Evolutionary conservation across 805 yeast genomes (phyloP), one percentile per base, ranked within the genome.

Genomic region (Sugiyamaella smithiae): DNA sequence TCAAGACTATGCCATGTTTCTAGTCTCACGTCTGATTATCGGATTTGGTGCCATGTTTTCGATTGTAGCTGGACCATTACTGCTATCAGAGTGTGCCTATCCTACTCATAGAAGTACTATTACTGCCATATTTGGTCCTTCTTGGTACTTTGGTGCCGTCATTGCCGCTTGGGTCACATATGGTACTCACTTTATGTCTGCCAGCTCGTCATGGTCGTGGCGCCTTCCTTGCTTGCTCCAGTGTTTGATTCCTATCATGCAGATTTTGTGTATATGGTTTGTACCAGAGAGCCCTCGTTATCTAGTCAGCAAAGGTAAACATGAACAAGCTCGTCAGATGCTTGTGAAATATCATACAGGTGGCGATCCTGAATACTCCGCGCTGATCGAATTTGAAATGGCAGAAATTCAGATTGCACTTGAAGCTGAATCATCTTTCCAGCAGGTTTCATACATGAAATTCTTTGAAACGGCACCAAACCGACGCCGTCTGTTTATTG

Each of bases 31-130:
- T 70, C 79, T 82, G 44, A 63, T 81, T 24, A 75, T 85, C 17
- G 88, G 93, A 56, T 57, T 84, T 46, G 93, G 91, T 58, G 82
- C 80, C 52, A 89, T 89, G 53, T 65, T 85, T 62, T 77, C 80
- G 61, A 81, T 88, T 11, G 80, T 88, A n/a, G 82, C 88, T 26
- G 81, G 83, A 52, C 91, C 93, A n/a, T 82, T 83, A 50, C 84
- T 85, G 80, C 88, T 83, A 62, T 75, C 89, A 1, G 95, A 85
- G 66, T 81, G 85, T 66, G 76, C 88, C 35, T 77, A 76, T 50
- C 76, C 87, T 8, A 77, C 75, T 51, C 74, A 73, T 54, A 78
- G 89, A 70, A 88, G 50, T 12, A 88, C 58, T 68, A 75, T 54
- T 66, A 82, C 58, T 84, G 82, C 49, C 74, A 76, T 57, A 67